phyloP scores from a whole-genome alignment of 495 filamentous ascomycete genomes.

The Umbilicaria muhlenbergii region DNA sequence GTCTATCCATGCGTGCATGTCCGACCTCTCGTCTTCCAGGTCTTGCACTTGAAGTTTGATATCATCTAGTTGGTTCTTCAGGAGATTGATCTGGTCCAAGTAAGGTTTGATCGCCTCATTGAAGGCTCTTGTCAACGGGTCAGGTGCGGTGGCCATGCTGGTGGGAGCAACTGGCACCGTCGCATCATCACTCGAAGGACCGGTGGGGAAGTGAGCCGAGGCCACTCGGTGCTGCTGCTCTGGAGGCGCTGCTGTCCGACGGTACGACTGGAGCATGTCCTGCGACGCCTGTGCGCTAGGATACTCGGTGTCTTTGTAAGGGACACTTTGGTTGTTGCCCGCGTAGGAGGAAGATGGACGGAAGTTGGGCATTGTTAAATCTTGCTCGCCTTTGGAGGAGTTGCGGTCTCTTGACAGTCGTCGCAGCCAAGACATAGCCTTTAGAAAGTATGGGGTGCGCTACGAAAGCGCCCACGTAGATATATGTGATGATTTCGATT shows the following conservation, averaged over 20 bases:
- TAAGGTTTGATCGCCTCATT: constrained; percentile 31
- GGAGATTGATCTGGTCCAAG: constrained; percentile 27
- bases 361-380: constrained; percentile 10
- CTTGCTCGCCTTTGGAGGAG: constrained; percentile 12
- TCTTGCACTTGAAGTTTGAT: constrained; percentile 24
- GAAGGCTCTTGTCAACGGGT: constrained; percentile 31
- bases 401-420: constrained; percentile 14
- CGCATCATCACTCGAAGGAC: constrained; percentile 1
- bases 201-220: constrained; percentile 5
- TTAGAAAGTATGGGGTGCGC: constrained; percentile 4
- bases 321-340: constrained; percentile 6
- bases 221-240: constrained; percentile 9
- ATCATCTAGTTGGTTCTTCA: constrained; percentile 28
- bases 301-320: constrained; percentile 17
- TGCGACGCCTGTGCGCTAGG: constrained; percentile 12
- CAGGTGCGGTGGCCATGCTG: constrained; percentile 20
- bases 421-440: constrained; percentile 14
- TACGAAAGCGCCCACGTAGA: not conserved
- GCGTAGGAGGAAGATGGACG: constrained; percentile 7
- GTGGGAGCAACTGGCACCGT: constrained; percentile 1
- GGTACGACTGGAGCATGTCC: constrained; percentile 14
- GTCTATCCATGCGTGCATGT: constrained; percentile 35
- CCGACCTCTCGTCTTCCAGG: constrained; percentile 27
- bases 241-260: constrained; percentile 9
- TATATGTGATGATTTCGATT: not conserved